Evolutionary conservation across 495 filamentous ascomycete genomes (phyloP), one percentile per base, ranked within the genome.

Genomic region (Filosporella fistucella): DNA sequence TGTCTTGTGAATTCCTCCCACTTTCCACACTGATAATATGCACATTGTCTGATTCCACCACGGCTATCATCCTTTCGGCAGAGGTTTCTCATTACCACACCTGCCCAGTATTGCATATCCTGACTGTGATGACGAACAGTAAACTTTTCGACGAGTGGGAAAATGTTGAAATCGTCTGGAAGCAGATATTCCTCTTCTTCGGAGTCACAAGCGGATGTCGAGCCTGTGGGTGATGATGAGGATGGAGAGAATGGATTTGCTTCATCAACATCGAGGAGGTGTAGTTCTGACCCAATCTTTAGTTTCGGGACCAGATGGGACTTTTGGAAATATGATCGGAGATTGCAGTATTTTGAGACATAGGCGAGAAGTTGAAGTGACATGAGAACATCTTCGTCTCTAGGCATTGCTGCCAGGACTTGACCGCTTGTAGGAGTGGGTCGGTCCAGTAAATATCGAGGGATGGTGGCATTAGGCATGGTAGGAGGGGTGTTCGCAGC

Each of bases 61-160:
- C 85, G 76, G 6, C 83, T 86, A 58, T 98, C 93, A 63, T 98
- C 93, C 69, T 98, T 98, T 47, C 93, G 86, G 74, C 93, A 98
- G 28, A 98, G 82, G 62, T 98, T 98, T 45, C 93, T 76, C 93
- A 98, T 97, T 45, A 98, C 93, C 17, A 98, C 91, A 42, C 90
- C 91, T 8, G 93, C 93, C 93, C 93, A 98, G 69, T 96, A 96
- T 62, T 96, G 90, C 93, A 98, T 97, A 63, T 97, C 91, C 43
- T 84, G 85, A 40, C 86, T 88, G 64, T 96, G 89, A 60, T 95
- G 88, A 46, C 91, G 80, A 32, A 96, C 89, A 11, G 93, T 98
- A 64, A 96, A 97, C 65, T 96, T 96, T 68, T 98, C 93, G 35
- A 98, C 91, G 45, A 98, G 73, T 21, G 93, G 93, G 69, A 98